Base-by-base conservation (phyloP, 176 grass and related monocot species). In the Phragmites australis region DNA sequence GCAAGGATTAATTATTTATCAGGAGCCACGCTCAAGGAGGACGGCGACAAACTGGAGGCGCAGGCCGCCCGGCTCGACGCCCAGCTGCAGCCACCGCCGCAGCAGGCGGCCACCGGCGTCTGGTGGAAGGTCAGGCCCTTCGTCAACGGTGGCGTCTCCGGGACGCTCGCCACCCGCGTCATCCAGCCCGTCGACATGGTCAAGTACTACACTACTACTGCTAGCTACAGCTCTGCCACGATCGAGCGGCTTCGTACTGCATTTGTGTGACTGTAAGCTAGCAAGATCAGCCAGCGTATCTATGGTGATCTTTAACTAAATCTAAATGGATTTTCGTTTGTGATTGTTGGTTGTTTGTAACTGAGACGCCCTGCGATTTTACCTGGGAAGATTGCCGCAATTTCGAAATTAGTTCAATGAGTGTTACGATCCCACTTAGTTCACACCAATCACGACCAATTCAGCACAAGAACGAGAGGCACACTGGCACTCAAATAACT, bases 111-210 rank as follows among this genome's bases (percentile, higher is more conserved):
- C 29, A 46, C 62, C 64, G 84, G 87, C 18, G 70, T 93, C 31
- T 94, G 93, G 93, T 66, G 30, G 47, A 94, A 87, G 8, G 53
- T 92, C 61, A 94, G 85, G 84, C 93, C 93, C 51, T 94, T 94
- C 78, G 89, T 72, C 81, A 89, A 92, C 84, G 93, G 89, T 32
- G 89, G 89, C 31, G 73, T 64, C 76, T 89, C 93, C 61, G 93
- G 93, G 27, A 89, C 90, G 89, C 89, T 94, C 61, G 89, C 93
- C 15, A 94, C 93, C 70, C 92, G 93, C 87, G 81, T 94, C 47
- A 92, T 94, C 77, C 93, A 94, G 57, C 93, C 93, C 43, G 78
- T 96, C 75, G 90, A 96, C 60, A 96, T 90, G 93, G 61, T 96
- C 85, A 96, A 96, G 34, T 37, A 37, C 34, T 37, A 5, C 34